Percentiles rank a stretch among this genome's conserved stretches.
Evolutionary conservation across 176 grass and related monocot species (phyloP).

Genomic region (Aegilops longissima): DNA sequence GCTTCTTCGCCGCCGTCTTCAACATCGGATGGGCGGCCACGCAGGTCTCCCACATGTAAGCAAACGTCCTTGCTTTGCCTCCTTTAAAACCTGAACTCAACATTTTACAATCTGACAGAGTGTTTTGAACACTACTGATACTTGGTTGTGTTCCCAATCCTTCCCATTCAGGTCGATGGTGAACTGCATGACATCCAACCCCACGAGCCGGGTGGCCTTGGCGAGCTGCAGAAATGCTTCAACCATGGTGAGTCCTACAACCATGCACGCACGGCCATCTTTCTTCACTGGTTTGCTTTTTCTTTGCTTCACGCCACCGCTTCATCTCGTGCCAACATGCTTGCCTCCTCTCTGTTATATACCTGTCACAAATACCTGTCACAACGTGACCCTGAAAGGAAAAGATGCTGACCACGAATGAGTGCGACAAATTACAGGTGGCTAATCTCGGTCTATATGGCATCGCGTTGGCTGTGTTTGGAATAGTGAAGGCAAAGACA

Average conservation of each 20-base stretch:
- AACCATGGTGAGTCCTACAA: conserved; percentile 49
- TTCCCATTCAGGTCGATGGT: conserved; percentile 59
- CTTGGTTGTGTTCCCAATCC: too few species aligned
- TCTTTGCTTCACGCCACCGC: neutral
- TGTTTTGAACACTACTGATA: neutral
- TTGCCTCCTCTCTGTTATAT: too few species aligned
- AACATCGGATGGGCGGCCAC: conserved; percentile 72
- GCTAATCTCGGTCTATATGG: conserved; percentile 70
- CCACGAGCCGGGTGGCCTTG: conserved; percentile 64
- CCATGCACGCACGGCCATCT: too few species aligned
- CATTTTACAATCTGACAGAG: neutral
- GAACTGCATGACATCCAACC: conserved; percentile 65
- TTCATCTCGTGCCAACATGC: neutral
- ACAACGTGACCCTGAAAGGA: too few species aligned
- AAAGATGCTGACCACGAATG: conserved; percentile 17
- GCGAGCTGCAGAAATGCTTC: conserved; percentile 74
- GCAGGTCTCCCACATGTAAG: conserved; percentile 79
- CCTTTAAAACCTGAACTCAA: too few species aligned
- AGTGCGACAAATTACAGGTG: conserved; percentile 35
- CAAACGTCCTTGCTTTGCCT: neutral
- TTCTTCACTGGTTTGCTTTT: too few species aligned
- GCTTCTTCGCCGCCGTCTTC: conserved; percentile 66
- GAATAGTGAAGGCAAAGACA: conserved; percentile 25
- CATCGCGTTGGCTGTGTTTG: conserved; percentile 57
- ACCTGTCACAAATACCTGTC: too few species aligned